phyloP scores from a whole-genome alignment of 1,284 basidiomycete genomes.

The Trametes versicolor region DNA sequence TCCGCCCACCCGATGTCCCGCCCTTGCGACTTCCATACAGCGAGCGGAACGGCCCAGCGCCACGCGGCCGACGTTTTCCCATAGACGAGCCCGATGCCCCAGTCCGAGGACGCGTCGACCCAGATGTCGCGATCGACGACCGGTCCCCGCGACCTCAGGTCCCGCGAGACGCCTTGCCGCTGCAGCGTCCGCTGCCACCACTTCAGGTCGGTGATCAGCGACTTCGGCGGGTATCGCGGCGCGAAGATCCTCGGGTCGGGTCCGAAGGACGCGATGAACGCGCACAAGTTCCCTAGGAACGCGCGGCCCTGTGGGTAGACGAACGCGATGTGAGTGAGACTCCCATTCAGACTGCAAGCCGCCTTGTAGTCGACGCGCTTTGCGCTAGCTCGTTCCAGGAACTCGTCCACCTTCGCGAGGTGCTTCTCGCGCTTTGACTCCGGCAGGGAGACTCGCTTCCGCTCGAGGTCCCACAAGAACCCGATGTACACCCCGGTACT shows the following conservation, averaged over 20 bases:
- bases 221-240: slow-evolving; percentile 31
- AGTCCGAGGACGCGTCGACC: slow-evolving; percentile 49
- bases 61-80: slow-evolving; percentile 44
- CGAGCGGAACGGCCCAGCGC: slow-evolving; percentile 29
- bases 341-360: slow-evolving; percentile 41
- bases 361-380: background rate
- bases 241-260: background rate
- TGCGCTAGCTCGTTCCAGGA: background rate
- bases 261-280: slow-evolving; percentile 36
- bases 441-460: slow-evolving; percentile 38
- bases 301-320: slow-evolving; percentile 38
- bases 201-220: slow-evolving; percentile 38
- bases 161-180: slow-evolving; percentile 10
- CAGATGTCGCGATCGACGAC: slow-evolving; percentile 38
- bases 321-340: slow-evolving; percentile 48
- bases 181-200: slow-evolving; percentile 46
- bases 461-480: slow-evolving; percentile 48
- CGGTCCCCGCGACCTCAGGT: slow-evolving; percentile 28
- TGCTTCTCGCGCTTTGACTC: slow-evolving; percentile 36
- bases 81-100: slow-evolving; percentile 50
- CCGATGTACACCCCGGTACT: slow-evolving; percentile 47
- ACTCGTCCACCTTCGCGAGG: slow-evolving; percentile 9
- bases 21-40: slow-evolving; percentile 38
- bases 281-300: slow-evolving; percentile 42
- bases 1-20: slow-evolving; percentile 54